phyloP scores from a whole-genome alignment of 139 green algal genomes.

The Micractinium sp. region DNA sequence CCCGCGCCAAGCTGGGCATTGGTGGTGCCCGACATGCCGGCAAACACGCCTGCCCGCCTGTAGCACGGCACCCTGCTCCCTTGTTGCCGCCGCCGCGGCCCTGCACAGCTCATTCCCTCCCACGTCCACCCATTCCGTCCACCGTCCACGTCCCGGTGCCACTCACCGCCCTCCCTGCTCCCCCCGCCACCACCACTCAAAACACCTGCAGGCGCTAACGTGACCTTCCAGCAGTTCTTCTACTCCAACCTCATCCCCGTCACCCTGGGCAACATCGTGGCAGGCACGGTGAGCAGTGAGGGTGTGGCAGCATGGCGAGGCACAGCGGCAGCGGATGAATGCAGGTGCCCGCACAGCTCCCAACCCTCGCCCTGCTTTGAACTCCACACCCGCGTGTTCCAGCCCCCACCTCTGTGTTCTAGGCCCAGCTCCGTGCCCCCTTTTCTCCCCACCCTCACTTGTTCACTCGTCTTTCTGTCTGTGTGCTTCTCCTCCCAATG shows the following conservation, averaged over 20 bases:
- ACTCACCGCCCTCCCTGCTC: not conserved
- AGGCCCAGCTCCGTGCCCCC: no score
- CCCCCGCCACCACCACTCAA: not conserved
- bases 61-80: not conserved
- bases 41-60: not conserved
- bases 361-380: no score
- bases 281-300: constrained; percentile 52
- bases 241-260: constrained; percentile 76
- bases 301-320: not conserved
- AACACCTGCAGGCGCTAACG: constrained; percentile 57
- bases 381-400: no score
- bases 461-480: no score
- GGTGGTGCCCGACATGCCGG: not conserved
- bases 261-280: constrained; percentile 89
- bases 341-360: no score
- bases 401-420: no score
- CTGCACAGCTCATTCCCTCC: not conserved
- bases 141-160: not conserved
- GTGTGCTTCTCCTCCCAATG: not conserved
- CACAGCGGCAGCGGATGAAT: no score
- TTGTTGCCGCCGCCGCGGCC: not conserved
- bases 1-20: not conserved
- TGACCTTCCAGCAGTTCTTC: constrained; percentile 79
- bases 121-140: not conserved
- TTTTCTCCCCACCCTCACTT: no score